Base-by-base conservation (phyloP, 73 alveolate species). In the Uronychia binucleata region DNA sequence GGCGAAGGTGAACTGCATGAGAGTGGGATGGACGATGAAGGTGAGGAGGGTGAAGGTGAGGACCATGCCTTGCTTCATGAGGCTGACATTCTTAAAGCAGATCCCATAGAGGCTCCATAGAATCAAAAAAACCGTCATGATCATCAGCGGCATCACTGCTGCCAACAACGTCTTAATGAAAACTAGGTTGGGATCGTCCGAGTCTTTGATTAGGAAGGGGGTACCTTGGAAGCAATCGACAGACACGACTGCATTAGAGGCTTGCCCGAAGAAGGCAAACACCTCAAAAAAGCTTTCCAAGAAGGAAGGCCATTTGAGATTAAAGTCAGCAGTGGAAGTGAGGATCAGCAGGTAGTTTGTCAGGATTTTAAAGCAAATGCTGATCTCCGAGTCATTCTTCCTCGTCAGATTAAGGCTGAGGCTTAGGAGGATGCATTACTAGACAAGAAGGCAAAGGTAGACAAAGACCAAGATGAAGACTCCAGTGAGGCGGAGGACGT, bases 241-340 rank as follows among this genome's bases (percentile, higher is more conserved):
- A 1, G 96, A 91, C 29, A 87, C 35, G 29, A 90, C 87, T 1
- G 81, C 57, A 57, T 91, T 87, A 19, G 92, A 78, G n/a, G 88
- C 90, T 33, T 57, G 31, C 0, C 84, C 75, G 26, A 91, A 19
- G 46, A 78, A 57, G 26, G 88, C 33, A 19, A 86, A 46, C 1
- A 81, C 82, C 30, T 77, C 85, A 33, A 87, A 78, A 59, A 79
- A 75, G 26, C 80, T 82, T 25, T 79, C 77, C 28, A 87, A 34
- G 8, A 81, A 79, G 1, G 58, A 75, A 1, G 93, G 93, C 93
- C 93, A 87, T 33, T 86, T 84, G n/a, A 91, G 78, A 34, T 91
- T 78, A 46, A 91, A 91, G 33, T 77, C 75, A 46, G 88, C 78
- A 28, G 94, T 83, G 31, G 88, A 59, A 1, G 87, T 33, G 0